phyloP scores from a whole-genome alignment of 1,139 yeast genomes.

The Suhomyces atakaporum region DNA sequence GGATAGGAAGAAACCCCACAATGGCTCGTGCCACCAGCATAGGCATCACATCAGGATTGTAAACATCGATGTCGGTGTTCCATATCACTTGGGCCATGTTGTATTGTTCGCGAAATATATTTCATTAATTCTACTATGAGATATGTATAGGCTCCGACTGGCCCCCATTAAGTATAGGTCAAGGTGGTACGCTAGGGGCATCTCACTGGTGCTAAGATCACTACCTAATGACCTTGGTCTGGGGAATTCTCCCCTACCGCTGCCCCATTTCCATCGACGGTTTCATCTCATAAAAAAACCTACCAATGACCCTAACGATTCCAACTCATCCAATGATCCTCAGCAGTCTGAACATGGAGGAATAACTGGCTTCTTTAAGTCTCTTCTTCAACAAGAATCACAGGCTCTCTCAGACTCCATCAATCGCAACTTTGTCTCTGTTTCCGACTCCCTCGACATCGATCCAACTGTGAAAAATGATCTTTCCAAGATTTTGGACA shows the following conservation, averaged over 20 bases:
- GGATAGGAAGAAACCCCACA: conserved; percentile 37
- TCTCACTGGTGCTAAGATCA: too few species aligned
- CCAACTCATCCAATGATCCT: too few species aligned
- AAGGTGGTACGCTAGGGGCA: not conserved
- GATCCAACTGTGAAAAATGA: conserved; percentile 21
- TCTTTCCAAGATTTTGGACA: conserved; percentile 27
- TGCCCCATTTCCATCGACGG: too few species aligned
- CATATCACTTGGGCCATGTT: conserved; percentile 50
- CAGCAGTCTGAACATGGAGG: conserved; percentile 1
- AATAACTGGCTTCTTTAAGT: conserved; percentile 8
- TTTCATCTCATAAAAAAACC: too few species aligned
- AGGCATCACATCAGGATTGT: conserved; percentile 46
- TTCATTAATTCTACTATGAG: too few species aligned
- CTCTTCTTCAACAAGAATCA: conserved; percentile 16
- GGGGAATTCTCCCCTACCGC: too few species aligned
- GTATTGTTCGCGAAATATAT: not conserved
- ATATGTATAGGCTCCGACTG: conserved; percentile 1
- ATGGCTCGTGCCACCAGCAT: conserved; percentile 39
- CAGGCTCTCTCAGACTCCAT: conserved; percentile 11
- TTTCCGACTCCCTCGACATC: conserved; percentile 3
- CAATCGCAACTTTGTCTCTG: conserved; percentile 8
- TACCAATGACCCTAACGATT: not conserved
- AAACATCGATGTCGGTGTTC: conserved; percentile 52
- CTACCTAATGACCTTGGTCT: too few species aligned
- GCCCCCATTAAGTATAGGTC: not conserved